phyloP scores from a whole-genome alignment of 1,139 yeast species.

The Taiozyma sp. region DNA sequence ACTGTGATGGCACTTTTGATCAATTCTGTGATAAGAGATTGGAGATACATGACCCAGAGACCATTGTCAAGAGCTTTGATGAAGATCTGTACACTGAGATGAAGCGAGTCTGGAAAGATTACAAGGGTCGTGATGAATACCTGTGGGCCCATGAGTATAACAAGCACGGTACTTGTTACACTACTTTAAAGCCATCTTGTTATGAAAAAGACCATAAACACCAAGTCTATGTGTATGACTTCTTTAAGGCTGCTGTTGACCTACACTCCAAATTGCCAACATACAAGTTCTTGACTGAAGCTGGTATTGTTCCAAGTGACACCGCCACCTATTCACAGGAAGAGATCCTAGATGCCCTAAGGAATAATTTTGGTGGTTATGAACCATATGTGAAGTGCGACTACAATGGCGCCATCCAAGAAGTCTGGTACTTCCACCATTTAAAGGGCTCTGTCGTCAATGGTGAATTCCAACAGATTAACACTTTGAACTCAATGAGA shows the following conservation, averaged over 20 bases:
- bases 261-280: constrained; percentile 67
- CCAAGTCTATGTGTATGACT: constrained; percentile 69
- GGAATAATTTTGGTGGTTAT: constrained; percentile 54
- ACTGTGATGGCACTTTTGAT: constrained; percentile 67
- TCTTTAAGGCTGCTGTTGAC: constrained; percentile 58
- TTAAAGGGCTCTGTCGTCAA: constrained; percentile 66
- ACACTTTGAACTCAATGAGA: constrained; percentile 45
- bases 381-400: constrained; percentile 72
- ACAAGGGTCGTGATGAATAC: constrained; percentile 64
- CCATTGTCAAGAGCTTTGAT: constrained; percentile 42
- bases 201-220: constrained; percentile 28
- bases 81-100: constrained; percentile 53
- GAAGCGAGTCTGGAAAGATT: constrained; percentile 69
- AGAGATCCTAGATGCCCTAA: constrained; percentile 62
- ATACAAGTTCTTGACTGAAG: constrained; percentile 54
- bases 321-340: constrained; percentile 55
- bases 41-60: constrained; percentile 48
- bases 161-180: constrained; percentile 92
- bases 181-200: constrained; percentile 70
- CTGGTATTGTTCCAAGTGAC: constrained; percentile 64
- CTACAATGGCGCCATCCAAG: constrained; percentile 60
- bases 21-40: constrained; percentile 70
- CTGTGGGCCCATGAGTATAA: constrained; percentile 94
- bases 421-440: constrained; percentile 87
- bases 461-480: constrained; percentile 63